Base-by-base conservation (phyloP, 805 yeast genomes). In the Ascoidea asiatica region DNA sequence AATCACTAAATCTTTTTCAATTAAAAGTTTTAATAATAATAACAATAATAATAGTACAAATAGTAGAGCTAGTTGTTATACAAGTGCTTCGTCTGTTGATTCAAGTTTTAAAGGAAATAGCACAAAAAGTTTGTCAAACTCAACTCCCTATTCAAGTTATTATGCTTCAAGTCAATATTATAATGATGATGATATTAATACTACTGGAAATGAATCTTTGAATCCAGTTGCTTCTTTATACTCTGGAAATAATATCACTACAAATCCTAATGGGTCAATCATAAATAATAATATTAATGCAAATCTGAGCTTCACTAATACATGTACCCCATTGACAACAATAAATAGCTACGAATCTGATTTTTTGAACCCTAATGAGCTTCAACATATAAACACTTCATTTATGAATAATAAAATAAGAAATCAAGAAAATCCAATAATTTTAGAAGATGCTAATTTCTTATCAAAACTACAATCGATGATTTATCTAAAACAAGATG, bases 401-500 rank as follows among this genome's bases (percentile, higher is more conserved):
- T 15, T 29, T 15, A 11, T 29, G 15, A 29, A 29, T 29, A 29
- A 29, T 15, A 29, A 29, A 8, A 29, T 29, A 8, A 29, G 15
- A 11, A 29, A 29, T 15, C 22, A 38, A 23, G 39, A 42, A 18
- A 37, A 39, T 46, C 64, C 71, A 2, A 66, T 69, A 33, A 64
- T 67, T 5, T 56, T 64, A 5, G 73, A 68, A 52, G 73, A 68
- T 54, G 71, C 72, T 3, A 59, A 60, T 45, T 69, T 69, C 47
- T 54, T 69, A 42, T 63, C 70, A 21, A 65, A 62, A 45, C 54
- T 69, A 33, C 71, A 66, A 47, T 53, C 65, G 33, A 63, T 70
- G 17, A 55, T 69, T n/a, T 65, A 60, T 51, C 65, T 60, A 45
- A 67, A 67, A 49, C 69, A 69, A 48, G 73, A 69, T 50, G 73